Conservation (phyloP, 768 basidiomycete genomes). For the Fomitopsis pulvina region DNA sequence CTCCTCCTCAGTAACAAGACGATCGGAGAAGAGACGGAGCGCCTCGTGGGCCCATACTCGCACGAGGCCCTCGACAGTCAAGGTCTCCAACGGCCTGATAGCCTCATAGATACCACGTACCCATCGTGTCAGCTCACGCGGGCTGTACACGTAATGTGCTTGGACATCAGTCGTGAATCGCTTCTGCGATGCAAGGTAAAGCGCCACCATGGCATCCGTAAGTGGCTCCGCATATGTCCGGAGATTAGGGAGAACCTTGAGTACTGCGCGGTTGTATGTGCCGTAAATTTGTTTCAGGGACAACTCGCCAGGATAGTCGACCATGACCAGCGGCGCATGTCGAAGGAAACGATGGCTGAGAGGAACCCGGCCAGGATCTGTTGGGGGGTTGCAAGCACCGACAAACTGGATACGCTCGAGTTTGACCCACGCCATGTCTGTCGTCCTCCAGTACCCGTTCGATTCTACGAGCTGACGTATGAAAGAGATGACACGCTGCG, state of each 20-base stretch:
- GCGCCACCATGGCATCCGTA: conserved; percentile 94
- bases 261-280: conserved; percentile 91
- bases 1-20: conserved; percentile 90
- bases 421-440: conserved; percentile 95
- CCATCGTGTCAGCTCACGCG: conserved; percentile 98
- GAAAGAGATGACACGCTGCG: conserved; percentile 97
- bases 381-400: conserved; percentile 98
- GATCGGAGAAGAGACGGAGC: conserved; percentile 94
- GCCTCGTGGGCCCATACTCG: conserved; percentile 98
- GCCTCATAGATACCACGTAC: conserved; percentile 96
- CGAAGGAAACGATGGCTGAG: conserved; percentile 96
- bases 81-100: conserved; percentile 86
- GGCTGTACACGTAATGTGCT: conserved; percentile 98
- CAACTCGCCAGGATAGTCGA: conserved; percentile 96
- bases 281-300: conserved; percentile 98
- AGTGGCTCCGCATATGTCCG: conserved; percentile 90
- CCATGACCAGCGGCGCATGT: conserved; percentile 97
- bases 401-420: conserved; percentile 99
- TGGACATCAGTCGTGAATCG: conserved; percentile 96
- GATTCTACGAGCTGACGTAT: conserved; percentile 93
- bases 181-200: conserved; percentile 91
- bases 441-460: conserved; percentile 90
- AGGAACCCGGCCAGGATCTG: conserved; percentile 98
- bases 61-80: conserved; percentile 92
- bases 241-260: conserved; percentile 93